phyloP scores from a whole-genome alignment of 176 grass and related monocot species.

The Urochloa ruziziensis region DNA sequence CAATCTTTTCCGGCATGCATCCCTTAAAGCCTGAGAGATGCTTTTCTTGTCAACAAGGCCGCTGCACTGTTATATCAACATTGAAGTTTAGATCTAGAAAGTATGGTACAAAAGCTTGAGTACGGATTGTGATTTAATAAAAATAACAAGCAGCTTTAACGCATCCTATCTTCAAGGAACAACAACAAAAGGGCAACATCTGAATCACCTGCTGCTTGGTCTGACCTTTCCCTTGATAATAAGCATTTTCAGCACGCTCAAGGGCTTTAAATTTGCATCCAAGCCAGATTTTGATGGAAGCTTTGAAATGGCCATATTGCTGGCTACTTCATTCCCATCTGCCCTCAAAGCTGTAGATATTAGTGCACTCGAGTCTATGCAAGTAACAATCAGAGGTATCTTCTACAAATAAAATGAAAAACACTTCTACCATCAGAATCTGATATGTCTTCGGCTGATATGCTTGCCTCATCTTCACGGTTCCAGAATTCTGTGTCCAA shows the following conservation, averaged over 20 bases:
- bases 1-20: conserved; percentile 65
- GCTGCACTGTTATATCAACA: conserved; percentile 42
- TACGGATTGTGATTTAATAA: too few relatives aligned
- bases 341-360: conserved; percentile 7
- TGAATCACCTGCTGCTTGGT: conserved; percentile 64
- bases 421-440: conserved; percentile 84
- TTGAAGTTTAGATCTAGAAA: neutral
- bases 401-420: conserved; percentile 10
- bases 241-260: conserved; percentile 86
- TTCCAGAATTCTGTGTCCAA: conserved; percentile 81
- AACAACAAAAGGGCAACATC: conserved; percentile 10
- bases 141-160: neutral
- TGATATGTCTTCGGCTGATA: conserved; percentile 76
- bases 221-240: conserved; percentile 56
- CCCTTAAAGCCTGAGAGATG: conserved; percentile 74
- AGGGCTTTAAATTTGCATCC: conserved; percentile 75
- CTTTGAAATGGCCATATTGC: conserved; percentile 50
- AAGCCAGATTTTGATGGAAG: conserved; percentile 53
- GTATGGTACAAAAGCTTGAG: neutral
- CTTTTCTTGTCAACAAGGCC: conserved; percentile 61
- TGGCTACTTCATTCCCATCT: conserved; percentile 52
- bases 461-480: conserved; percentile 68
- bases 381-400: neutral
- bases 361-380: conserved; percentile 6
- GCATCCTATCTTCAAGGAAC: neutral